Conservation (phyloP, 345 rosid species). For the Gossypium arboreum region DNA sequence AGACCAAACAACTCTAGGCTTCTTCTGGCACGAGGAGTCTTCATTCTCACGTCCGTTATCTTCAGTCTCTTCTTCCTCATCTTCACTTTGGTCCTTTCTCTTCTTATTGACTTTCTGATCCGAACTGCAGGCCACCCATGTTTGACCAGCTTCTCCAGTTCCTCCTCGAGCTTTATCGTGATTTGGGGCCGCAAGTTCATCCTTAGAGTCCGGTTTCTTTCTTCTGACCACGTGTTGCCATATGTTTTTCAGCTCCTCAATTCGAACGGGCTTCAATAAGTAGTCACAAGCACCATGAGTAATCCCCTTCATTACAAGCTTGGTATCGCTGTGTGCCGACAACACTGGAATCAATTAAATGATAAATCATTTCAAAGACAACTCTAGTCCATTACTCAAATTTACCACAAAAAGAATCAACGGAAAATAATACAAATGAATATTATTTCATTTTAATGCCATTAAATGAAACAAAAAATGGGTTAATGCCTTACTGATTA, state of each 20-base stretch:
- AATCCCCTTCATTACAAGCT: constrained; percentile 83
- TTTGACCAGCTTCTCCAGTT: constrained; percentile 33
- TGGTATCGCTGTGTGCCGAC: constrained; percentile 71
- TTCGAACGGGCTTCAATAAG: constrained; percentile 70
- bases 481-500: constrained; percentile 54
- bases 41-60: constrained; percentile 61
- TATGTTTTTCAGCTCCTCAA: constrained; percentile 82
- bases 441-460: not conserved
- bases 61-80: constrained; percentile 62
- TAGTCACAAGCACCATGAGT: constrained; percentile 90
- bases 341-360: constrained; percentile 51
- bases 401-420: not conserved
- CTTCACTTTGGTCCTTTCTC: constrained; percentile 66
- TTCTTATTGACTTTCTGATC: constrained; percentile 45
- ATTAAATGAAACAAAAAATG: constrained; percentile 8
- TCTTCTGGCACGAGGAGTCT: constrained; percentile 59
- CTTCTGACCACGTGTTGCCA: constrained; percentile 85
- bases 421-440: not conserved
- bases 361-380: constrained; percentile 6
- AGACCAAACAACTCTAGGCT: constrained; percentile 95
- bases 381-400: not conserved
- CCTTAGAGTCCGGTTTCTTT: constrained; percentile 37
- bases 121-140: constrained; percentile 23
- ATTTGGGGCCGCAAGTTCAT: constrained; percentile 27
- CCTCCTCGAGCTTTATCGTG: constrained; percentile 25